Conservation (phyloP, 805 yeast genomes). For the Pichia sporocuriosa region DNA sequence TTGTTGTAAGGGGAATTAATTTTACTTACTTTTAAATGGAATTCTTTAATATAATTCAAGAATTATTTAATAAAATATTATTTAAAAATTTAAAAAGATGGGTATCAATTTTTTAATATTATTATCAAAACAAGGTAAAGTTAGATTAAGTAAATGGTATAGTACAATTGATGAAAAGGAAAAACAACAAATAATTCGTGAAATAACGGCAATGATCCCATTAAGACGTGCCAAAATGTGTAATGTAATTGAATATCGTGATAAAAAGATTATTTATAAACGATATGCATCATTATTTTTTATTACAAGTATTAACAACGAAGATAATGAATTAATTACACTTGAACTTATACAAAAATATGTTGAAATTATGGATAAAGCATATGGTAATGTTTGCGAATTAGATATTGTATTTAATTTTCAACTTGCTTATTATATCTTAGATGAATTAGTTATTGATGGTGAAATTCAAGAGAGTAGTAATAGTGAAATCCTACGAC, state of each 20-base stretch:
- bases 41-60: background rate
- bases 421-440: conserved; percentile 83
- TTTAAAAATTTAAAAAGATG: too few species aligned
- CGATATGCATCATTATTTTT: conserved; percentile 92
- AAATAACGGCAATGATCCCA: conserved; percentile 77
- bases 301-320: conserved; percentile 75
- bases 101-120: conserved; percentile 73
- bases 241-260: conserved; percentile 82
- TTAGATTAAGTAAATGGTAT: conserved; percentile 91
- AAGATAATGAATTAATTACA: conserved; percentile 80
- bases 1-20: too few species aligned
- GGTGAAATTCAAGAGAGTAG: conserved; percentile 85
- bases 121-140: conserved; percentile 91
- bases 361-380: conserved; percentile 94
- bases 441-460: conserved; percentile 84
- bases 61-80: too few species aligned
- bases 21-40: too few species aligned
- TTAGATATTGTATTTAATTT: conserved; percentile 94
- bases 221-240: conserved; percentile 92
- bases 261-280: conserved; percentile 78
- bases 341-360: conserved; percentile 85
- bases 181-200: conserved; percentile 75
- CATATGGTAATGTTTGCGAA: conserved; percentile 94
- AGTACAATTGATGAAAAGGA: conserved; percentile 77
- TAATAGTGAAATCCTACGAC: conserved; percentile 66